A percentile compares a stretch with the other conserved stretches of the same genome.
Conservation (phyloP, 305 asterid species). For the Solanum hybrid region DNA sequence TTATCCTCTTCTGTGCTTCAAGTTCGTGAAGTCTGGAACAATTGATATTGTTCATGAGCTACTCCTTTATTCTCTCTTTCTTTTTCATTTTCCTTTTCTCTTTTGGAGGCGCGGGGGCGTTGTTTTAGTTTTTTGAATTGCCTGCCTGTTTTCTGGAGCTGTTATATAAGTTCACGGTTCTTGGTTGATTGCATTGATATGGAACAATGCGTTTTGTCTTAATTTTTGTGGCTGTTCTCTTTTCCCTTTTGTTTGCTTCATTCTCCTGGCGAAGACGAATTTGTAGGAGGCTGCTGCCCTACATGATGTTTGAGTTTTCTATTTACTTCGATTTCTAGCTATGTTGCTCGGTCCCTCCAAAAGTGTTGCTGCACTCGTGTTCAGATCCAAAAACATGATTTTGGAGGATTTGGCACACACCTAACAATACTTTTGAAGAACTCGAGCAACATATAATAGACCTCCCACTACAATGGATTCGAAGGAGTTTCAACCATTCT, state of each 20-base stretch:
- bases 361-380: neutral
- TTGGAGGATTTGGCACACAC: neutral
- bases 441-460: neutral
- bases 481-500: neutral
- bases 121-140: neutral
- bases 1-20: constrained; percentile 18
- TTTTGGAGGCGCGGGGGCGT: neutral
- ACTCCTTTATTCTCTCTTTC: neutral
- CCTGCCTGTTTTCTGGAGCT: neutral
- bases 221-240: neutral
- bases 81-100: neutral
- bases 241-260: neutral
- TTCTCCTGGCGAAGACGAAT: neutral
- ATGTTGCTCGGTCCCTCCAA: neutral
- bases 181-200: neutral
- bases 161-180: neutral
- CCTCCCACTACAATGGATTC: neutral
- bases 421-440: neutral
- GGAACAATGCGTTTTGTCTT: neutral
- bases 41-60: constrained; percentile 21
- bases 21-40: constrained; percentile 9
- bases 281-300: neutral
- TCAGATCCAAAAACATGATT: neutral
- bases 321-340: neutral
- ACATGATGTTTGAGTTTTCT: neutral